Evolutionary conservation across 805 yeast genomes (phyloP).

Genomic region (Wickerhamomyces hampshirensis): DNA sequence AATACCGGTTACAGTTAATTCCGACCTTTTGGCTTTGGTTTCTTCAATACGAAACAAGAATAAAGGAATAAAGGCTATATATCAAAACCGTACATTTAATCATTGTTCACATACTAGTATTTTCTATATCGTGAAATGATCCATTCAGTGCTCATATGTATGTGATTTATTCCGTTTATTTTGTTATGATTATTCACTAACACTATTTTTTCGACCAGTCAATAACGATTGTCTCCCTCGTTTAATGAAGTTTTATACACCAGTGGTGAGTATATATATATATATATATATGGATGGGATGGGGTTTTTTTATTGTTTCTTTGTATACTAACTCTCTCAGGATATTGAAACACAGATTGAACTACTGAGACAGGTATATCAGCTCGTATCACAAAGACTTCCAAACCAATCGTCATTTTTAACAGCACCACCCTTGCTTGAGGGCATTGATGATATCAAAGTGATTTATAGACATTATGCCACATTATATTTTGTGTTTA

Average conservation of each 20-base stretch:
- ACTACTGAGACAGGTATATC: slow-evolving; percentile 77
- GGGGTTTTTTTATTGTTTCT: background rate
- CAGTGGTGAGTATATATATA: slow-evolving; percentile 39
- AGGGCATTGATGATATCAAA: slow-evolving; percentile 67
- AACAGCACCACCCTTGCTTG: slow-evolving; percentile 75
- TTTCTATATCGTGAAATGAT: too few relatives aligned
- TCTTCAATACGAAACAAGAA: too few relatives aligned
- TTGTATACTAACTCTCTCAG: slow-evolving; percentile 10
- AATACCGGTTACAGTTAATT: too few relatives aligned
- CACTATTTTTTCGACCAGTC: slow-evolving; percentile 43
- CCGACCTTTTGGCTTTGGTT: too few relatives aligned
- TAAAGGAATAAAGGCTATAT: too few relatives aligned
- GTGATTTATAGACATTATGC: slow-evolving; percentile 95
- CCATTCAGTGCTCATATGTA: slow-evolving; percentile 80
- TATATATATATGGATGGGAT: too few relatives aligned
- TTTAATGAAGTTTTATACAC: slow-evolving; percentile 85
- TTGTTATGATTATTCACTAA: too few relatives aligned
- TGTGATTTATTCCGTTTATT: too few relatives aligned
- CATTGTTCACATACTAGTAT: too few relatives aligned
- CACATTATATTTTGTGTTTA: slow-evolving; percentile 90
- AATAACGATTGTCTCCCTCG: slow-evolving; percentile 90
- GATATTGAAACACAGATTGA: slow-evolving; percentile 79
- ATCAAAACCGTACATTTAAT: too few relatives aligned
- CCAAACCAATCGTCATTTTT: slow-evolving; percentile 82
- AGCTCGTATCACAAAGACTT: slow-evolving; percentile 64